phyloP scores from a whole-genome alignment of 192 early-diverging fungal species.

The Coemansia sp. region DNA sequence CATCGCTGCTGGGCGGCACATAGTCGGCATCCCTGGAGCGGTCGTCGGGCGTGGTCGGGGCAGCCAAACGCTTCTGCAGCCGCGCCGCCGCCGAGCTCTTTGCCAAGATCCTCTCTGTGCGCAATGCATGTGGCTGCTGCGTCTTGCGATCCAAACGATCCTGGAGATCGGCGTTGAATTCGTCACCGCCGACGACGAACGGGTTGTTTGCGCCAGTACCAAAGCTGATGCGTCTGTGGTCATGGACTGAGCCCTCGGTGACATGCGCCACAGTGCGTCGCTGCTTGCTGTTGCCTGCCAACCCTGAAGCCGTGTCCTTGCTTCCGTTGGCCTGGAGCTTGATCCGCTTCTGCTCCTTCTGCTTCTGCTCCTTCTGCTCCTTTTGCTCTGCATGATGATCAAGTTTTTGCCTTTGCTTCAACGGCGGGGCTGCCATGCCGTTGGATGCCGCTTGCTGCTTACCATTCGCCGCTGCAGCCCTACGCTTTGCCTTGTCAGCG shows the following conservation, averaged over 20 bases:
- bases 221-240: conserved; percentile 47
- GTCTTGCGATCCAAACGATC: conserved; percentile 23
- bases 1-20: conserved; percentile 20
- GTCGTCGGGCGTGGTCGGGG: conserved; percentile 37
- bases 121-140: neutral
- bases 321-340: neutral
- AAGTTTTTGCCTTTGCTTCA: neutral
- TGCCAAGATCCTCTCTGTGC: conserved; percentile 20
- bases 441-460: neutral
- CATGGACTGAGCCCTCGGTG: conserved; percentile 49
- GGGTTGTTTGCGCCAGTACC: conserved; percentile 34
- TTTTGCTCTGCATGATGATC: neutral
- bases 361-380: conserved; percentile 9
- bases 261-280: neutral
- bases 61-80: conserved; percentile 19
- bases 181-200: conserved; percentile 42
- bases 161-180: conserved; percentile 39
- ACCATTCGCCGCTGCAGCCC: neutral
- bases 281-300: neutral
- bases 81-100: conserved; percentile 42
- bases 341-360: conserved; percentile 6
- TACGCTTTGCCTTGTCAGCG: conserved; percentile 47
- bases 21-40: conserved; percentile 37
- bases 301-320: neutral
- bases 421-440: neutral